Conservation (phyloP, 305 asterid genomes). For the Fraxinus paxiana region DNA sequence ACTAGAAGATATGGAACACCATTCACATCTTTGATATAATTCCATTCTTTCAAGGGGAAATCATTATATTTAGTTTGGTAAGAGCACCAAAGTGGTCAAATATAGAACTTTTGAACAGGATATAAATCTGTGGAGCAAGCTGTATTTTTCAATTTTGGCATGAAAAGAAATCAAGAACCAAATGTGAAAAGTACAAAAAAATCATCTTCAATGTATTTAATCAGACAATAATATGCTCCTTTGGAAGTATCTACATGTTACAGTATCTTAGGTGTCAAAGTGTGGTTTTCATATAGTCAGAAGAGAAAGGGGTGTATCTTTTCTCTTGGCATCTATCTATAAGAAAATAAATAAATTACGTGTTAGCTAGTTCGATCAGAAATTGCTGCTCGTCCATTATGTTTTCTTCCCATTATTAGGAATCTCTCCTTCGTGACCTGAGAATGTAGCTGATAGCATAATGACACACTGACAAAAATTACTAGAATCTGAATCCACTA, state of each 20-base stretch:
- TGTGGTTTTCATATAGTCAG: neutral
- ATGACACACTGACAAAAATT: slow-evolving; percentile 11
- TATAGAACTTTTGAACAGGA: neutral
- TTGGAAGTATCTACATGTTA: slow-evolving; percentile 3
- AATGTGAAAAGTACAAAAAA: neutral
- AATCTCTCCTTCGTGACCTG: neutral
- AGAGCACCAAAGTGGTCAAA: neutral
- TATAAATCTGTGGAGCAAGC: neutral
- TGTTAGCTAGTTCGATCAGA: neutral
- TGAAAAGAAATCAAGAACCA: neutral
- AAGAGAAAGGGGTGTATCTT: neutral
- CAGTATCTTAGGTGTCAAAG: neutral
- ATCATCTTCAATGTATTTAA: neutral
- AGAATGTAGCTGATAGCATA: neutral
- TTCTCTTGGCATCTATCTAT: neutral
- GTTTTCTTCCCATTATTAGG: neutral
- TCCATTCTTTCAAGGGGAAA: neutral
- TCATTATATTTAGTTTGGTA: neutral
- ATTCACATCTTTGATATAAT: neutral
- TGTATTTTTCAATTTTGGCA: neutral
- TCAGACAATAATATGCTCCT: neutral
- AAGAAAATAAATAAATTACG: neutral
- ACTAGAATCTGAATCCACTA: slow-evolving; percentile 23
- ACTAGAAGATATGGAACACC: neutral
- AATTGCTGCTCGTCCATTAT: neutral